These are phyloP conservation scores for Rhizopogon vinicolor DNA, from an alignment of 768 basidiomycete genomes.

Conservation along the genomic window DNA sequence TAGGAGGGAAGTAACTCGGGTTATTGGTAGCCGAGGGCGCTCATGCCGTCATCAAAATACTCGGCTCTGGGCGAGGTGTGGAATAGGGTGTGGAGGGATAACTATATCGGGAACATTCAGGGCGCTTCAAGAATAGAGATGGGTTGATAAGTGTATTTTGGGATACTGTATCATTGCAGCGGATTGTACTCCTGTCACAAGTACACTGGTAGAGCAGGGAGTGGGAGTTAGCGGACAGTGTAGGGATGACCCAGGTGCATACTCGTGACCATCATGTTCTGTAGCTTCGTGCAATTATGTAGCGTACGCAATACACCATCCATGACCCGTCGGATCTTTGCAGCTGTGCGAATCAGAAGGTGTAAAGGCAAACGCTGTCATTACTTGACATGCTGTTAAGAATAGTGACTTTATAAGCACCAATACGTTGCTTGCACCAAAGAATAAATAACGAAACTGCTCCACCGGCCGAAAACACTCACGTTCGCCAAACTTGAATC, in stretches of 20 bases:
- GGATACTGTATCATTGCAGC: conserved; percentile 10
- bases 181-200: conserved; percentile 19
- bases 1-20: conserved; percentile 18
- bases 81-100: conserved; percentile 2
- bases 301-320: not conserved
- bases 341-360: not conserved
- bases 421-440: not conserved
- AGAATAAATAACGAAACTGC: not conserved
- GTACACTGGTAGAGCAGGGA: not conserved
- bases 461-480: not conserved
- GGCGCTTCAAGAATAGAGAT: conserved; percentile 11
- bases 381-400: not conserved
- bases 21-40: not conserved
- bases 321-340: not conserved
- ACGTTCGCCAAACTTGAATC: not conserved
- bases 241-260: not conserved
- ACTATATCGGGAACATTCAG: conserved; percentile 10
- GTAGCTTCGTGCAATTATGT: not conserved
- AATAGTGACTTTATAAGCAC: not conserved
- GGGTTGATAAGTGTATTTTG: conserved; percentile 8
- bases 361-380: not conserved
- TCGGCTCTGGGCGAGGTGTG: not conserved
- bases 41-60: not conserved
- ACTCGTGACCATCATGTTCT: not conserved
- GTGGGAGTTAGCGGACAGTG: not conserved